Percentiles rank a stretch among this genome's conserved stretches.
phyloP scores from a whole-genome alignment of 2,329 filamentous ascomycete species.

The Colletotrichum sp. region DNA sequence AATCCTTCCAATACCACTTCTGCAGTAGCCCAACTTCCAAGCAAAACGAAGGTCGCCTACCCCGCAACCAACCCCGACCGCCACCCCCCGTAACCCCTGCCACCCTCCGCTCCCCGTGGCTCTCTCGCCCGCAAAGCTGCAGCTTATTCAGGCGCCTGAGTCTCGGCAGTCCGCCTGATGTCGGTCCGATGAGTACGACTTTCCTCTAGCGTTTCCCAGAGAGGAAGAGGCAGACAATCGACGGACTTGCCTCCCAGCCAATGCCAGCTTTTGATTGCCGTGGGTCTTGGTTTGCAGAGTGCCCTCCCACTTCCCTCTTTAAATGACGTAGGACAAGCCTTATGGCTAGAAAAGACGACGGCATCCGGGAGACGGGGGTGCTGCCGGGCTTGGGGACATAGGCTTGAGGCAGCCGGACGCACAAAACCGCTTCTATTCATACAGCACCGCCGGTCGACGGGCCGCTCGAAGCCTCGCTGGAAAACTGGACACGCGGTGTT shows the following conservation, averaged over 20 bases:
- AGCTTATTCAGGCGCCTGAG: conserved; percentile 16
- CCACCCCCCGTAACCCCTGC: not conserved
- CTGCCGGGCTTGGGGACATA: not conserved
- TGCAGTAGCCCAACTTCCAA: not conserved
- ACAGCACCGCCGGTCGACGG: not conserved
- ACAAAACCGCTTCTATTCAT: not conserved
- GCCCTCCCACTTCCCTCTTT: conserved; percentile 9
- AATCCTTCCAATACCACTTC: not conserved
- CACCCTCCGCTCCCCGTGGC: not conserved
- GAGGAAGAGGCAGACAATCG: not conserved
- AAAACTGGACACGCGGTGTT: not conserved
- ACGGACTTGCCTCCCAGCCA: not conserved
- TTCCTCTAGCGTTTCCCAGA: not conserved
- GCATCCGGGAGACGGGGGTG: not conserved
- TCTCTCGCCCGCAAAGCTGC: conserved; percentile 11
- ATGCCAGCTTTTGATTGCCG: not conserved
- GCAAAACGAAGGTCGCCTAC: not conserved
- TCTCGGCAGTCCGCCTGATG: conserved; percentile 17
- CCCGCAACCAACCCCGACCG: conserved; percentile 11
- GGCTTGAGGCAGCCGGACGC: not conserved
- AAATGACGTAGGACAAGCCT: conserved; percentile 17
- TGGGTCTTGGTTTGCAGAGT: conserved; percentile 9
- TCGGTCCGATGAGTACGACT: conserved; percentile 11
- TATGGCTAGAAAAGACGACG: not conserved
- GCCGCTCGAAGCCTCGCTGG: not conserved